These are phyloP conservation scores for Aspergillus flavus DNA, from an alignment of 2,329 filamentous ascomycete genomes.

Conservation along the genomic window DNA sequence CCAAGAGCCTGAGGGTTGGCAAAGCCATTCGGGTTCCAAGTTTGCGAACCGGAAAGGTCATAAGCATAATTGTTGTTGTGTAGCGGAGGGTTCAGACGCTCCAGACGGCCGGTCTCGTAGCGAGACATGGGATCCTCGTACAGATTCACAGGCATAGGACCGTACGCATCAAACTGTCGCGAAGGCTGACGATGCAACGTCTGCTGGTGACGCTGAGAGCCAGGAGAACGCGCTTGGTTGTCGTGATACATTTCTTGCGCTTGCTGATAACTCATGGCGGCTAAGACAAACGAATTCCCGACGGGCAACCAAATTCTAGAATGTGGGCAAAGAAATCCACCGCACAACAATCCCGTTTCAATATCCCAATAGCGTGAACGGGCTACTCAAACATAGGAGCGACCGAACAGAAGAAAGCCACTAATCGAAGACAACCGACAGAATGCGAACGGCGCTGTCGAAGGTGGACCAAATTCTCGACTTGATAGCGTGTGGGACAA, in stretches of 20 bases:
- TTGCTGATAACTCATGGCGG: conserved; percentile 44
- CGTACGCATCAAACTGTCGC: conserved; percentile 75
- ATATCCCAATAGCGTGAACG: conserved; percentile 23
- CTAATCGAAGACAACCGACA: conserved; percentile 3
- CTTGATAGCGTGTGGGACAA: neutral
- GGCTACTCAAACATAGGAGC: conserved; percentile 38
- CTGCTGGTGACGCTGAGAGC: conserved; percentile 68
- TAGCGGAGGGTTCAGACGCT: conserved; percentile 61
- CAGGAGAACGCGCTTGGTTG: conserved; percentile 73
- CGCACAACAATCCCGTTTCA: conserved; percentile 30
- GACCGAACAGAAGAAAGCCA: conserved; percentile 19
- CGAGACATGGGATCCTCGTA: conserved; percentile 70
- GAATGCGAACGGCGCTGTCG: conserved; percentile 17
- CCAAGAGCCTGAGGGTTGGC: conserved; percentile 67
- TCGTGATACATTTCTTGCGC: conserved; percentile 65
- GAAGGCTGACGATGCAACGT: conserved; percentile 71
- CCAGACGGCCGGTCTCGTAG: conserved; percentile 59
- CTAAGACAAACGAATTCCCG: conserved; percentile 27
- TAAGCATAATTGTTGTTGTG: conserved; percentile 65
- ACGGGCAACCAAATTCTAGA: conserved; percentile 28
- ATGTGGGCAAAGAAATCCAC: conserved; percentile 36
- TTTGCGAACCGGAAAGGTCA: conserved; percentile 69
- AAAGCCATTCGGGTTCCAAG: conserved; percentile 78
- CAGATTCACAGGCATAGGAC: conserved; percentile 66
- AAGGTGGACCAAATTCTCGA: conserved; percentile 10